Conservation (phyloP, 2,329 filamentous ascomycete species). For the Cryphonectria naterciae region DNA sequence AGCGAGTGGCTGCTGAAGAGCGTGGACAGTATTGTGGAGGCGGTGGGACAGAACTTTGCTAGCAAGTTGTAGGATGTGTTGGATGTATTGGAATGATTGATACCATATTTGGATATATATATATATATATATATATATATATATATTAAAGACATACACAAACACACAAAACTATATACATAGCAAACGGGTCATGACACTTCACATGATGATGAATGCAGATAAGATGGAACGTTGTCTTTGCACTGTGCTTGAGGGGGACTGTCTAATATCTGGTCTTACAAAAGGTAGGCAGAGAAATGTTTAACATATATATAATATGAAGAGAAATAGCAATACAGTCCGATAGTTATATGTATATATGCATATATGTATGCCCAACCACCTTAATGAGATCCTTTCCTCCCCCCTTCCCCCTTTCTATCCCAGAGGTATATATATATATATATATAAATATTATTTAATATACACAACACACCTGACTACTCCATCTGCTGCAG, state of each 20-base stretch:
- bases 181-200: too few relatives aligned
- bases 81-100: background rate
- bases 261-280: too few relatives aligned
- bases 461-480: background rate
- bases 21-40: slow-evolving; percentile 50
- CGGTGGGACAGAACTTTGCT: slow-evolving; percentile 49
- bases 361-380: background rate
- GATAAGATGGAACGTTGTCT: too few relatives aligned
- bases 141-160: too few relatives aligned
- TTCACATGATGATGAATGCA: too few relatives aligned
- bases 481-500: slow-evolving; percentile 52
- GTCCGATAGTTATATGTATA: too few relatives aligned
- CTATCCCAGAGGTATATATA: background rate
- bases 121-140: background rate
- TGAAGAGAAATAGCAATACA: too few relatives aligned
- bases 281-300: too few relatives aligned
- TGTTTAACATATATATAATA: too few relatives aligned
- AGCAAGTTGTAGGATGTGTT: slow-evolving; percentile 34
- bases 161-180: too few relatives aligned
- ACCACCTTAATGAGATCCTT: background rate
- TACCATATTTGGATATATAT: background rate
- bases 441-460: background rate
- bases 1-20: slow-evolving; percentile 51
- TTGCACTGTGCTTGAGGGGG: too few relatives aligned
- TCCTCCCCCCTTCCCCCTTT: background rate